Evolutionary conservation across 768 basidiomycete genomes (phyloP), one percentile per base, ranked within the genome.

Genomic region (Amanita pallidorosea): DNA sequence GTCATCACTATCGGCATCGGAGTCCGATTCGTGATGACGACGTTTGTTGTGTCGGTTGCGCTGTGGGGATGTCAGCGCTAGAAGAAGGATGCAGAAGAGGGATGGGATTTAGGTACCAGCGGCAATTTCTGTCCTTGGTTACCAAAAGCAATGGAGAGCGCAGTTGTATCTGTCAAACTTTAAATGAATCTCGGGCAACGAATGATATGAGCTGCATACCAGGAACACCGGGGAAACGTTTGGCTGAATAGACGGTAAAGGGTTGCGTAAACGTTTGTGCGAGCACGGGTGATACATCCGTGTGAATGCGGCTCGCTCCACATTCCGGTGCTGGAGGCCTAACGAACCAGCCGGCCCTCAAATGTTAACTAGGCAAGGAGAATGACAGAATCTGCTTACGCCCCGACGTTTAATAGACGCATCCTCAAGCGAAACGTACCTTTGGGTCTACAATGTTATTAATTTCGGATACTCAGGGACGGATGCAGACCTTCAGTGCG

Each of bases 191-290:
- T 90, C 15, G 87, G 88, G 65, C 88, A 86, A 86, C 22, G 49
- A 20, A 45, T 23, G 31, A 45, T 43, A 25, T 33, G 44, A 51
- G 33, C n/a, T 35, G 61, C 65, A 62, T 68, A 89, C 89, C 88
- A 68, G 90, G 87, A 38, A 97, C 93, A 45, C 93, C 93, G 45
- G 90, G 91, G 70, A 95, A 97, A 45, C 87, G 81, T 70, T 97
- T 97, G 33, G 93, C 93, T 2, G 90, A 91, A 66, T 73, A 93
- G 0, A 97, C 93, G 9, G 79, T 77, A 61, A 96, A 95, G 23
- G 81, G 75, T 23, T 89, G 81, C 37, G 88, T 86, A 64, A 85
- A 89, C 2, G 81, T 79, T 62, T 91, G 83, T 7, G 93, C 89
- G 20, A 94, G 75, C 5, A 96, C 81, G 8, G 85, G 83, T 17